Base-by-base conservation (phyloP, 1,139 yeast genomes). In the Yamadazyma membranifaciens region DNA sequence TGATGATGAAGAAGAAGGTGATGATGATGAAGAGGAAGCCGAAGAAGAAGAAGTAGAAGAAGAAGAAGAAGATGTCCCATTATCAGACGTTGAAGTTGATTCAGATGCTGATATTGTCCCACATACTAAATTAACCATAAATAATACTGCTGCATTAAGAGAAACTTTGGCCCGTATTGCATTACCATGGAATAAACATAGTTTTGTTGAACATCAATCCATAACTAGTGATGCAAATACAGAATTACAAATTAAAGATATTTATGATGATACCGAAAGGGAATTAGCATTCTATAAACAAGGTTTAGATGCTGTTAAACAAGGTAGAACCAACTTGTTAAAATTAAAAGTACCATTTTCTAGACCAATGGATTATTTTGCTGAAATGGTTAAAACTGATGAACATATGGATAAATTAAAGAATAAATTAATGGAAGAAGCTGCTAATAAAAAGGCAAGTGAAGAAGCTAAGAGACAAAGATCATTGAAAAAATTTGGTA, bases 371-470 rank as follows among this genome's bases (percentile, higher is more conserved):
- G 99, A 92, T 62, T 92, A 87, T 63, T 92, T 92, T 67, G 99
- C 99, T 9, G 99, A 92, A 66, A 92, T 92, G 99, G 87, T 89
- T 48, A 92, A 92, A 71, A 84, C 91, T 45, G 99, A 92, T 63
- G 97, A 89, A 62, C 99, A 92, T 64, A 92, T 92, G 99, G 97
- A 89, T 59, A 87, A 81, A 65, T 76, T 92, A 56, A 89, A 88
- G 74, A 72, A 73, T 59, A 88, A 87, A 64, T 75, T 92, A 54
- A 73, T 89, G 35, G 78, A 80, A 47, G 96, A 88, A 59, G 97
- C 95, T 39, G 85, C 94, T 29, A 84, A 86, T 58, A 87, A 86
- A 78, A 87, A 87, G 66, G 97, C 96, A 2, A 76, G 89, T 37
- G 94, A 87, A 63, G 98, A 89, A 43, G 96, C 98, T 29, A 86